Conservation (phyloP, 805 yeast genomes). For the Lachancea sp. region DNA sequence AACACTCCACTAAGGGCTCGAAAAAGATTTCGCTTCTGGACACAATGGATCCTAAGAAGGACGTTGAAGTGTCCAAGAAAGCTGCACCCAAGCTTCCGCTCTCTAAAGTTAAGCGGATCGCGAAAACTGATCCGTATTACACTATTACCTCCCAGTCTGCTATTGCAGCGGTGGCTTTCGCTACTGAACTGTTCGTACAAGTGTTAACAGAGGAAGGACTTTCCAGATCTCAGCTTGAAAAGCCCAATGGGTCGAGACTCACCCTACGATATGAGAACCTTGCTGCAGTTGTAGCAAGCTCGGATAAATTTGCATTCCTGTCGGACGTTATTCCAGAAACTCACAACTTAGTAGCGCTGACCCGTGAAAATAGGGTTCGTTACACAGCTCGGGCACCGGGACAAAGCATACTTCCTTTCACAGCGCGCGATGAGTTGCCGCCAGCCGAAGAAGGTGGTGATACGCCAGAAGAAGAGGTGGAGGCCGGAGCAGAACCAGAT, state of each 20-base stretch:
- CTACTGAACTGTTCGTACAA: slow-evolving; percentile 25
- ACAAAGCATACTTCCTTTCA: slow-evolving; percentile 10
- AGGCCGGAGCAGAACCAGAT: slow-evolving; percentile 11
- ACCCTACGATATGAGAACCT: slow-evolving; percentile 24
- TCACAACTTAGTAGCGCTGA: slow-evolving; percentile 18
- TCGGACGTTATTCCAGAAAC: slow-evolving; percentile 24
- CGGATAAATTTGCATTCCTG: slow-evolving; percentile 21
- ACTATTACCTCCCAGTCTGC: slow-evolving; percentile 22
- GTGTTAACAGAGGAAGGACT: slow-evolving; percentile 20
- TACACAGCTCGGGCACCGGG: slow-evolving; percentile 19
- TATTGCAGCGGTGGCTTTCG: slow-evolving; percentile 22
- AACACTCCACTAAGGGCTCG: not conserved
- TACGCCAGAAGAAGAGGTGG: slow-evolving; percentile 8
- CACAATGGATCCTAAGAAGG: slow-evolving; percentile 1
- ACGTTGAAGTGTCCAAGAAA: slow-evolving; percentile 1
- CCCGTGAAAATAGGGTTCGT: slow-evolving; percentile 26
- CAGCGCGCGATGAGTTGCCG: slow-evolving; percentile 7
- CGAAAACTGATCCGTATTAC: slow-evolving; percentile 26
- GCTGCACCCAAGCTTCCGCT: slow-evolving; percentile 21
- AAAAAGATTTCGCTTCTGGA: not conserved
- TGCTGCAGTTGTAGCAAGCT: slow-evolving; percentile 15
- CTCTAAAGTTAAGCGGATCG: slow-evolving; percentile 24
- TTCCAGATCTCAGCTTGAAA: slow-evolving; percentile 18
- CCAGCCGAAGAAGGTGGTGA: slow-evolving; percentile 7
- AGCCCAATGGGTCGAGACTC: slow-evolving; percentile 13